A percentile compares a stretch with the other conserved stretches of the same genome.
Conservation (phyloP, 2,329 filamentous ascomycete genomes). For the Colletotrichum siamense region DNA sequence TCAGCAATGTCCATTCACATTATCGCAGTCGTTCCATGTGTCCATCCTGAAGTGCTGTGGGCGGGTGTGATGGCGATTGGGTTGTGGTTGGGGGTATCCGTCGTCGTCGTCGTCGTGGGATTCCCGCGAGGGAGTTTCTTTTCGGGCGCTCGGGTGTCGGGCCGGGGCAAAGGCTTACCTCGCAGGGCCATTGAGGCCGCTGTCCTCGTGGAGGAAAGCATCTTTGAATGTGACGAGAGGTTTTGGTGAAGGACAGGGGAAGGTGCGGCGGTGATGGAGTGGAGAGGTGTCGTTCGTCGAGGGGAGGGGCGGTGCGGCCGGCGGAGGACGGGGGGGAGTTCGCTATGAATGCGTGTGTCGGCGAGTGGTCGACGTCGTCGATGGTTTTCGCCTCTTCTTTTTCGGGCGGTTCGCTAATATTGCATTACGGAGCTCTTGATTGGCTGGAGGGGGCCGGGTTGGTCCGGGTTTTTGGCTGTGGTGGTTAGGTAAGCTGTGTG, state of each 20-base stretch:
- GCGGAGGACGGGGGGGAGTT: neutral
- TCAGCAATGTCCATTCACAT: slow-evolving; percentile 24
- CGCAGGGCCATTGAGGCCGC: slow-evolving; percentile 58
- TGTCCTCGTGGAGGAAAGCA: slow-evolving; percentile 56
- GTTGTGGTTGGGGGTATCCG: neutral
- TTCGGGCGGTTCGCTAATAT: slow-evolving; percentile 9
- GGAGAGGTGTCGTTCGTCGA: slow-evolving; percentile 11
- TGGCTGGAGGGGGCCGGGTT: neutral
- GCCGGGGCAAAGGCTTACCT: slow-evolving; percentile 40
- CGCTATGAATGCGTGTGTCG: neutral
- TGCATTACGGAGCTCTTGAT: slow-evolving; percentile 8
- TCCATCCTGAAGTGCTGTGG: neutral
- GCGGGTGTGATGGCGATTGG: neutral
- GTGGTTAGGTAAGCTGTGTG: slow-evolving; percentile 10
- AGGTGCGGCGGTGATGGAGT: neutral
- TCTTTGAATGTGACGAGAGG: slow-evolving; percentile 27
- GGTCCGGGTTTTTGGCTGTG: neutral
- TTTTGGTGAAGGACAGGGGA: neutral
- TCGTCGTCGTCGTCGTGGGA: neutral
- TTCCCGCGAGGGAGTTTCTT: neutral
- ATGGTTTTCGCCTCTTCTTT: slow-evolving; percentile 20
- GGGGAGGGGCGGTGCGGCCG: slow-evolving; percentile 7
- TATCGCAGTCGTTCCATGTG: neutral
- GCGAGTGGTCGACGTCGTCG: slow-evolving; percentile 14
- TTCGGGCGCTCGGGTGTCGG: neutral